A percentile compares a stretch with the other conserved stretches of the same genome.
Conservation (phyloP, 495 filamentous ascomycete species). For the Geopyxis carbonaria region DNA sequence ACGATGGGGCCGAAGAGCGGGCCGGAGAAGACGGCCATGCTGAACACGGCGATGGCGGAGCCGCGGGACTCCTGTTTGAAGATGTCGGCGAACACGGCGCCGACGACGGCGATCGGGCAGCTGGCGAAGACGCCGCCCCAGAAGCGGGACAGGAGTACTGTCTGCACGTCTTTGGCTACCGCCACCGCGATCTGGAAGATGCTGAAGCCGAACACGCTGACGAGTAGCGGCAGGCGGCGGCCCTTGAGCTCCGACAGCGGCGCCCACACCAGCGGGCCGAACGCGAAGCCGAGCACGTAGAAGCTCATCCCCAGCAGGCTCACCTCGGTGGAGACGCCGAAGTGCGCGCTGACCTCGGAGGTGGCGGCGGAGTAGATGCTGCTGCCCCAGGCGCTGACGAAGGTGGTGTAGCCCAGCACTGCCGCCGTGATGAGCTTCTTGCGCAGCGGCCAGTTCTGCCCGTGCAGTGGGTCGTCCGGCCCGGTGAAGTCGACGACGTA, state of each 20-base stretch:
- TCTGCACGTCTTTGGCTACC: slow-evolving; percentile 62
- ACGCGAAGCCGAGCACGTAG: slow-evolving; percentile 56
- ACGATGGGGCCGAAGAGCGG: slow-evolving; percentile 69
- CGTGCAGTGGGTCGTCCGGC: slow-evolving; percentile 59
- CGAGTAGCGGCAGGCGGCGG: slow-evolving; percentile 50
- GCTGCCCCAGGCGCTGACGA: slow-evolving; percentile 55
- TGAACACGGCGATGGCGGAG: slow-evolving; percentile 65
- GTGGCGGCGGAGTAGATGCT: slow-evolving; percentile 54
- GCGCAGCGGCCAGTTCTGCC: slow-evolving; percentile 62
- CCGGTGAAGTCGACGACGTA: slow-evolving; percentile 83
- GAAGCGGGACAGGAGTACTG: slow-evolving; percentile 66
- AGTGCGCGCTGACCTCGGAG: slow-evolving; percentile 33
- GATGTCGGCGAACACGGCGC: slow-evolving; percentile 77
- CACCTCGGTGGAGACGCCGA: slow-evolving; percentile 40
- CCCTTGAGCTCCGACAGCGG: slow-evolving; percentile 68
- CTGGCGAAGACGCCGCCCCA: slow-evolving; percentile 63
- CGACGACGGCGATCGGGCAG: slow-evolving; percentile 66
- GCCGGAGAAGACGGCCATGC: slow-evolving; percentile 68
- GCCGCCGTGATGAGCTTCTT: slow-evolving; percentile 56
- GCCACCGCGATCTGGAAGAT: slow-evolving; percentile 60
- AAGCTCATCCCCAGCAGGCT: slow-evolving; percentile 48
- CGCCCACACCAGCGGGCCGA: slow-evolving; percentile 47
- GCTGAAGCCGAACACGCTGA: slow-evolving; percentile 53
- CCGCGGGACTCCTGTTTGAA: slow-evolving; percentile 65
- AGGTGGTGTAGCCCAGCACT: slow-evolving; percentile 66